These are phyloP conservation scores for Ascochyta fabae DNA, from an alignment of 2,329 filamentous ascomycete genomes.

Conservation along the genomic window DNA sequence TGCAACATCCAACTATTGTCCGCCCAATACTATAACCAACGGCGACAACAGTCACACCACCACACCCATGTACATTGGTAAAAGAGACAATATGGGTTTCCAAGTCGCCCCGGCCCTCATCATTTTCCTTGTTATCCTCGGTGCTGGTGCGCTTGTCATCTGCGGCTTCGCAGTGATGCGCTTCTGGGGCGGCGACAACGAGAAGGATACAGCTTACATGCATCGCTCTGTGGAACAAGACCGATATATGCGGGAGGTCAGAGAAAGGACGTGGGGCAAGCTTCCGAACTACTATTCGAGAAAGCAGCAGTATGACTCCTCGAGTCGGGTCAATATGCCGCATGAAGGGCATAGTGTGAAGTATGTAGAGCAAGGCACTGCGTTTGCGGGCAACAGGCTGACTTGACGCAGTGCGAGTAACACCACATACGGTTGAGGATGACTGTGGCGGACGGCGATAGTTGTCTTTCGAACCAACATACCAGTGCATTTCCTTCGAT, in stretches of 20 bases:
- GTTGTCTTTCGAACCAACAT: background rate
- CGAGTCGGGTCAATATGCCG: slow-evolving; percentile 14
- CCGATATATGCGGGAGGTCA: slow-evolving; percentile 44
- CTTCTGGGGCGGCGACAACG: slow-evolving; percentile 22
- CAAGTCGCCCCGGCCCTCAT: slow-evolving; percentile 33
- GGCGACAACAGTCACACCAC: slow-evolving; percentile 1
- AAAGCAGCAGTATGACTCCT: background rate
- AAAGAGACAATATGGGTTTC: slow-evolving; percentile 39
- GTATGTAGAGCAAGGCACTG: background rate
- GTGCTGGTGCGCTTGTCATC: slow-evolving; percentile 28
- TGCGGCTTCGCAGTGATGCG: slow-evolving; percentile 32
- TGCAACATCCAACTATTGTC: background rate
- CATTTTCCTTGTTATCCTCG: slow-evolving; percentile 41
- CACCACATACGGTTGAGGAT: slow-evolving; percentile 10
- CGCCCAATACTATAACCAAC: background rate
- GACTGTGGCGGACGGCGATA: background rate
- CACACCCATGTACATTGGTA: slow-evolving; percentile 22
- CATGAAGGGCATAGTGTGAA: slow-evolving; percentile 22
- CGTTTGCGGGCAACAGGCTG: background rate
- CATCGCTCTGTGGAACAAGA: slow-evolving; percentile 34
- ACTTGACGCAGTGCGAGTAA: slow-evolving; percentile 8
- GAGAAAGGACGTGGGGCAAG: slow-evolving; percentile 32
- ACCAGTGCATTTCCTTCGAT: background rate
- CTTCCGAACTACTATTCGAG: slow-evolving; percentile 13
- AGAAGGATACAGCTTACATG: slow-evolving; percentile 6